Evolutionary conservation across 2,329 filamentous ascomycete species (phyloP), one percentile per base, ranked within the genome.

Genomic region (Diplodia intermedia): DNA sequence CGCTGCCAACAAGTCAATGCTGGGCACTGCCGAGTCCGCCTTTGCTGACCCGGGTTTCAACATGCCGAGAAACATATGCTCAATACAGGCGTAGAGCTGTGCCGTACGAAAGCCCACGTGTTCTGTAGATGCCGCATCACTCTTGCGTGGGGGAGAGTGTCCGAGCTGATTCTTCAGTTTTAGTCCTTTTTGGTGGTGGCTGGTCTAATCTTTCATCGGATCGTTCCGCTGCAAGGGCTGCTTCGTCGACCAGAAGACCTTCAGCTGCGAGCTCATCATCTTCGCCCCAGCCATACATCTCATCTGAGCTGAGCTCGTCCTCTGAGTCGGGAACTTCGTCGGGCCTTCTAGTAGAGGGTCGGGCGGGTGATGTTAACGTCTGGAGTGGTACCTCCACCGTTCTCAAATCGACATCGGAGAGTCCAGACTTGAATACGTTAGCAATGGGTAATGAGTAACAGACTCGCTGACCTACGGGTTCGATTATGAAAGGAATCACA

Each of bases 231-330:
- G 66, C 56, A 40, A 69, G 67, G 31, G 71, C 68, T 69, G 69
- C 68, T 69, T 78, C 78, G 55, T 77, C 72, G 56, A 80, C 73
- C 2, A 63, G 47, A 26, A 63, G 60, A 33, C 79, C 80, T 69
- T 81, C 80, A 38, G 79, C 77, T 14, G 78, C 76, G 40, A 82
- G 80, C 62, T 85, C 83, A 67, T 86, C 85, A 68, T 90, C 89
- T 65, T 90, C 86, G 49, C 85, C 86, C 90, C 90, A 93, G 15
- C 89, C 90, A 73, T 91, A 92, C 73, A 91, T 88, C 70, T 92
- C 90, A 69, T 90, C 88, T 23, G 78, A 80, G 18, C 84, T 83
- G 36, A 85, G 86, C 53, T 89, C 87, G 70, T 86, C 90, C 70
- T 89, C 87, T 4, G 88, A 85, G 54, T 90, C 85, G 40, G 81